A percentile compares a stretch with the other conserved stretches of the same genome.
These are phyloP conservation scores for Blastocystis sp. DNA, from an alignment of 352 stramenopile genomes.

Conservation along the genomic window DNA sequence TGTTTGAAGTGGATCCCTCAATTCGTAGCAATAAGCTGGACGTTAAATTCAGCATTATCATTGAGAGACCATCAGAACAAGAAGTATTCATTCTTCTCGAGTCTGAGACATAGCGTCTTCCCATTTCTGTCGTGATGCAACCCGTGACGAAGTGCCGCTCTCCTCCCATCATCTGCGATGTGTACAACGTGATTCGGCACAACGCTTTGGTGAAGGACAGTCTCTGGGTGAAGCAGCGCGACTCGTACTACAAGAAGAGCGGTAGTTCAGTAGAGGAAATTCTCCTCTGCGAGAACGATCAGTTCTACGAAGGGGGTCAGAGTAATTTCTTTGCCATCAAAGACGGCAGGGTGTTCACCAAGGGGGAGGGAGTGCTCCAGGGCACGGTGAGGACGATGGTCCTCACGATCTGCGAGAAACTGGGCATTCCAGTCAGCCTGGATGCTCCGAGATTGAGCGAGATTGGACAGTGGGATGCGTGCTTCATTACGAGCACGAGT, in stretches of 20 bases:
- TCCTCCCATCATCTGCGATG: conserved; percentile 51
- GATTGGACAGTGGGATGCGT: conserved; percentile 50
- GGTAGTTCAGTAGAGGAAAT: conserved; percentile 39
- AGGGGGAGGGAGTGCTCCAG: conserved; percentile 36
- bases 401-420: conserved; percentile 27
- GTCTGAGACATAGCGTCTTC: neutral
- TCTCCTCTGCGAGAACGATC: conserved; percentile 34
- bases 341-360: conserved; percentile 24
- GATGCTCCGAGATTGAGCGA: conserved; percentile 27
- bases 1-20: conserved; percentile 20
- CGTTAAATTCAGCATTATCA: conserved; percentile 48
- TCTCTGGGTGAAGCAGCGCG: conserved; percentile 33
- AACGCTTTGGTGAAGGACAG: conserved; percentile 55
- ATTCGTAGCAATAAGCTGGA: conserved; percentile 18
- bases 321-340: conserved; percentile 54
- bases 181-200: conserved; percentile 54
- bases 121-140: conserved; percentile 25
- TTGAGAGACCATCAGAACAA: conserved; percentile 13
- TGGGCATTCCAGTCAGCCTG: conserved; percentile 30
- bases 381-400: conserved; percentile 45
- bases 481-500: conserved; percentile 58
- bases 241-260: conserved; percentile 52
- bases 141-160: conserved; percentile 24
- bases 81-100: neutral
- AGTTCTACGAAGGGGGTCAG: conserved; percentile 23